Base-by-base conservation (phyloP, 306 rosid species). In the Corylus avellana region DNA sequence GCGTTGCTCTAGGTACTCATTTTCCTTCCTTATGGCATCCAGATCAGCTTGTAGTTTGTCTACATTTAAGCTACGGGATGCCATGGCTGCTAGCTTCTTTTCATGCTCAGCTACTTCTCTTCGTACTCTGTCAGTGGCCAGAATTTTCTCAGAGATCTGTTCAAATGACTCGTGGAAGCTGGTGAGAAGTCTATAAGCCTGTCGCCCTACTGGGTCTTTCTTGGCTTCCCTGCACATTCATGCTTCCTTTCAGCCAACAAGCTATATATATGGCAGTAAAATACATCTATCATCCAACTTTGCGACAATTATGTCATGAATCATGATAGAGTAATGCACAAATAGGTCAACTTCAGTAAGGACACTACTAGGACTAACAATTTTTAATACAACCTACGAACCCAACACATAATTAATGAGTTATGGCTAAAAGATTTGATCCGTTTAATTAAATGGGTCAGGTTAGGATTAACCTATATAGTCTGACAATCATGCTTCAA, bases 141-240 rank as follows among this genome's bases (percentile, higher is more conserved):
- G 55, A 67, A 91, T 88, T 70, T 90, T 91, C 81, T 93, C 92
- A 29, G 92, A 86, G 73, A 93, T 89, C 79, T 90, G 94, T 84
- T 88, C 97, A 1, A 93, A 95, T 74, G 87, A 63, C 78, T 90
- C 84, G 17, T 93, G 99, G 85, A 95, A 87, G 91, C 91, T 85
- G 56, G 91, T 85, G 66, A 93, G 89, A 22, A 95, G 91, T 87
- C 86, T 89, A 78, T 93, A 91, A 66, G 90, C 94, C 81, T 89
- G 94, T 74, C 58, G 79, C 18, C 92, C 98, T 7, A 85, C 81
- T 44, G 88, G 80, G 51, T 92, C 95, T 73, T 91, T 94, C 91
- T 90, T 92, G 46, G 89, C 97, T 88, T 94, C 97, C 90, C 98
- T 94, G 90, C 78, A 83, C 29, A 29, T 59, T 56, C 63, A 80